These are phyloP conservation scores for Pseudotsuga menziesii DNA, from an alignment of 75 land plant genomes.

Conservation along the genomic window DNA sequence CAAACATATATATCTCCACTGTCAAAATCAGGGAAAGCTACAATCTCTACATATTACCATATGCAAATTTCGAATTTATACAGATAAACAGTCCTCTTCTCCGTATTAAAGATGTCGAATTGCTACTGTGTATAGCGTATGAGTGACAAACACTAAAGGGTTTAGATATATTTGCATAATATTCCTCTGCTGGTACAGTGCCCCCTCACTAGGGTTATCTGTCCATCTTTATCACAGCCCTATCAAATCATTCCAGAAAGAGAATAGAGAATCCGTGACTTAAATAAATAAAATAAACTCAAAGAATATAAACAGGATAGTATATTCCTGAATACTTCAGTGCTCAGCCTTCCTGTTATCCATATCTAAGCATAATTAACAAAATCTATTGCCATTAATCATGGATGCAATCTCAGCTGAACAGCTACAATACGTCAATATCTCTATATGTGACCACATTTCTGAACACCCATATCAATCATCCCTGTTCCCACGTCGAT, in stretches of 20 bases:
- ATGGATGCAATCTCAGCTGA: not conserved
- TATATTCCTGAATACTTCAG: not conserved
- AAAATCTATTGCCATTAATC: not conserved
- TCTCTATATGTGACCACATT: not conserved
- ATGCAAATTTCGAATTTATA: too few species aligned
- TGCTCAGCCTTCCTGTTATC: not conserved
- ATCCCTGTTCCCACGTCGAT: not conserved
- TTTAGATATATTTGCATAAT: not conserved
- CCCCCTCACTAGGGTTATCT: constrained; percentile 3
- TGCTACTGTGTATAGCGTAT: too few species aligned
- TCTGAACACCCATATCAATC: not conserved
- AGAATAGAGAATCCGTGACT: not conserved
- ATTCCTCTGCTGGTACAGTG: not conserved
- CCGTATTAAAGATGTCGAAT: too few species aligned
- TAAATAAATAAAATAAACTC: not conserved
- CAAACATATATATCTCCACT: too few species aligned
- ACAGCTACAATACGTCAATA: not conserved
- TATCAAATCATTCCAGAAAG: not conserved
- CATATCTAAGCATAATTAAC: not conserved
- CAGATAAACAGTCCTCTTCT: too few species aligned
- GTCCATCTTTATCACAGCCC: constrained; percentile 1
- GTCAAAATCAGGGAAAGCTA: too few species aligned
- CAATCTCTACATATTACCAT: too few species aligned
- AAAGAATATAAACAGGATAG: not conserved
- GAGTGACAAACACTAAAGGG: too few species aligned